Base-by-base conservation (phyloP, 2,329 filamentous ascomycete species). In the Penicillium brasilianum region DNA sequence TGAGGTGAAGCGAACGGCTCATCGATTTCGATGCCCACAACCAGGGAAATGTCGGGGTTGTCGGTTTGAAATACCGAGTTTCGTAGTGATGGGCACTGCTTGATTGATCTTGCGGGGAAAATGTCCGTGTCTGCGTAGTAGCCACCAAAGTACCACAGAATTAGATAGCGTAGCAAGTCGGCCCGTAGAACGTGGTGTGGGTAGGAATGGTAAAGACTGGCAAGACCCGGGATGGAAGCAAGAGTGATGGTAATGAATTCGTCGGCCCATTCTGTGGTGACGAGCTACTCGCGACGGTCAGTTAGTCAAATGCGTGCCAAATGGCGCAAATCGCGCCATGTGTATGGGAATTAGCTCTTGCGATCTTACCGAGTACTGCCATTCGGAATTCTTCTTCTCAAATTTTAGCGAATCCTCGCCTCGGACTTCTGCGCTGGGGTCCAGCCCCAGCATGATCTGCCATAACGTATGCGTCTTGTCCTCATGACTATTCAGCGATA, bases 131-230 rank as follows among this genome's bases (percentile, higher is more conserved):
- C 75, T 13, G 74, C 70, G 44, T 76, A 77, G 60, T 72, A 76
- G 30, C 75, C 75, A 13, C 74, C 75, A 28, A 71, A 69, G 57
- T 76, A 75, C 72, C 74, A 77, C 4, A 77, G 59, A 2, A 77
- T 60, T 4, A 77, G 64, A 48, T 77, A 77, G 16, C 74, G 74
- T 13, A 80, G 63, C 66, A 80, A 22, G 74, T 88, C 44, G 81
- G 87, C 43, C 81, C 85, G 5, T 73, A 81, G 61, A 72, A 84
- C 63, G 76, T 82, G 14, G 78, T 89, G 65, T 0, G 74, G 74
- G 34, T 75, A 76, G 39, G 71, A 70, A 34, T 70, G 62, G 60
- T 74, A 76, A 3, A 71, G 32, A 0, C 44, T 59, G 18, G 63
- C 61, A 8, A 76, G 66, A 3, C 71, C 71, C 4, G 74, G 74